Evolutionary conservation across 1,139 yeast genomes (phyloP).

Genomic region (Magnusiomyces ingens): DNA sequence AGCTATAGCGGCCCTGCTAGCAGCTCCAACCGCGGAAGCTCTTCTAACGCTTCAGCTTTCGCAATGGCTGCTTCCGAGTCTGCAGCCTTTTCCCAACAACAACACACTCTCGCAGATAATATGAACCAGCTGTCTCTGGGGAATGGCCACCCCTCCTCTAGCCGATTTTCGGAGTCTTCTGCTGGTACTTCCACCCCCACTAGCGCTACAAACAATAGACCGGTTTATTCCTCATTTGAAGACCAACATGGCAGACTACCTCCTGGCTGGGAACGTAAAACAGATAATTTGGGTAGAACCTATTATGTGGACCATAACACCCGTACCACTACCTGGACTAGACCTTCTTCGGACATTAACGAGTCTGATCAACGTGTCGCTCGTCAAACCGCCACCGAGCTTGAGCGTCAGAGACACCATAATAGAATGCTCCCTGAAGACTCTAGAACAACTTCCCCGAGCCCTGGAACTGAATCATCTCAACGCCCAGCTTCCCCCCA

Average conservation of each 20-base stretch:
- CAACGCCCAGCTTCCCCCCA: conserved; percentile 20
- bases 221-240: conserved; percentile 61
- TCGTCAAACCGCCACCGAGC: conserved; percentile 59
- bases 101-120: conserved; percentile 15
- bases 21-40: conserved; percentile 5
- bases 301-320: conserved; percentile 97
- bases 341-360: conserved; percentile 59
- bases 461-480: background rate
- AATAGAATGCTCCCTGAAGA: conserved; percentile 85
- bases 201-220: conserved; percentile 20
- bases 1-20: conserved; percentile 7
- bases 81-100: conserved; percentile 23
- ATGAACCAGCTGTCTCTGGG: conserved; percentile 11
- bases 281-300: conserved; percentile 94
- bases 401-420: conserved; percentile 86
- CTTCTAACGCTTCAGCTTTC: conserved; percentile 20
- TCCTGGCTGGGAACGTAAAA: conserved; percentile 98
- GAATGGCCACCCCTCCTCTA: conserved; percentile 12
- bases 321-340: conserved; percentile 96
- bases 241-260: conserved; percentile 96
- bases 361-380: conserved; percentile 37
- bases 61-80: conserved; percentile 19
- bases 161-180: conserved; percentile 3
- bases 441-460: conserved; percentile 30
- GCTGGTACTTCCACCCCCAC: conserved; percentile 22